Base-by-base conservation (phyloP, 805 yeast species). In the Wickerhamiella brachini region DNA sequence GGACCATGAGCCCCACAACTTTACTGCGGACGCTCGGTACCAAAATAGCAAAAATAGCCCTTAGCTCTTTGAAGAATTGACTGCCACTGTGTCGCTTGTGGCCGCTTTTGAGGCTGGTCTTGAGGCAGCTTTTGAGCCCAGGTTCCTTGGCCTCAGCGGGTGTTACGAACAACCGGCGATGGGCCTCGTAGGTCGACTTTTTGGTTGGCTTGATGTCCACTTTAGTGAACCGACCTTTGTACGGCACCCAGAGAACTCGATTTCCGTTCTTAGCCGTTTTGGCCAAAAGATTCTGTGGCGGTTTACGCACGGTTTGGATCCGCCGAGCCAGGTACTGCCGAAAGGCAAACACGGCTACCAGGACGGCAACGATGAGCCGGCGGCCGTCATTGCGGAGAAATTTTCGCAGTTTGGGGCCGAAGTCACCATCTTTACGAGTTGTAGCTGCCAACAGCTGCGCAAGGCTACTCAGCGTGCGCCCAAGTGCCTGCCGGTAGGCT, bases 31-130 rank as follows among this genome's bases (percentile, higher is more conserved):
- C 63, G 49, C 76, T 77, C 0, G 97, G 97, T n/a, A 88, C 79
- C 57, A 89, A 70, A 41, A 89, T 83, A 59, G 78, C 75, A 83
- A 94, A 83, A 42, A 89, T 76, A 34, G 89, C 83, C 41, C 71
- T 69, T 56, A 87, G 68, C 68, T 88, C 94, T 54, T 78, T 78
- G 53, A 85, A 65, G 59, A 87, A 85, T 58, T 76, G 76, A 23
- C 86, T 80, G 60, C 80, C 77, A 51, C 75, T 57, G 9, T 29
- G 23, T 10, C 41, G 44, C 21, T 41, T 29, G 13, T 26, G 22
- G 29, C 45, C 26, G n/a, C 26, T 23, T n/a, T 17, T 20, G 9
- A 44, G 20, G 17, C 22, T n/a, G 24, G 44, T 34, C 12, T 26
- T 23, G 15, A 45, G 22, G 10, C 22, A 20, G 24, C 44, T 41